phyloP scores from a whole-genome alignment of 2,329 filamentous ascomycete genomes.

The Aspergillus hortae region DNA sequence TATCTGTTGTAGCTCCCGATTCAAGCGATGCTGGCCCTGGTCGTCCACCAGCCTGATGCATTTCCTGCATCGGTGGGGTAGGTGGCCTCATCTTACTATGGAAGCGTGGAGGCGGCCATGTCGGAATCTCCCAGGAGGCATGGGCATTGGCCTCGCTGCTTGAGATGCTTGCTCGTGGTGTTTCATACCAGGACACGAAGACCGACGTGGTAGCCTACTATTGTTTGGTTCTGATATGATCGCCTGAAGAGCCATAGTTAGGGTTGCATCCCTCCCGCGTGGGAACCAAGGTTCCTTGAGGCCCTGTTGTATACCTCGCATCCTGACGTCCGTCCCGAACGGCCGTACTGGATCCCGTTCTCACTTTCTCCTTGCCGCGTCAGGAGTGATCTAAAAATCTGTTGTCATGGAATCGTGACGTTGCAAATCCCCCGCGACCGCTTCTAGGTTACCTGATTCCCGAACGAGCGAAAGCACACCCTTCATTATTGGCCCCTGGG shows the following conservation, averaged over 20 bases:
- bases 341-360: background rate
- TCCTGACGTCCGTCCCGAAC: background rate
- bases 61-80: slow-evolving; percentile 22
- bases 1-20: background rate
- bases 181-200: background rate
- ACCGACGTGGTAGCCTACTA: background rate
- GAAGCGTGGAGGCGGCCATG: slow-evolving; percentile 2
- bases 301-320: background rate
- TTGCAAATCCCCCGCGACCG: background rate
- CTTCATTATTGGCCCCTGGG: slow-evolving; percentile 4
- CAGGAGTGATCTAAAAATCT: background rate
- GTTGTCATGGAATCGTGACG: background rate
- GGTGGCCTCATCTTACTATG: slow-evolving; percentile 4
- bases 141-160: slow-evolving; percentile 7
- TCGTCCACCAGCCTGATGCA: slow-evolving; percentile 14
- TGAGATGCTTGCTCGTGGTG: background rate
- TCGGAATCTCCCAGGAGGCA: slow-evolving; percentile 8
- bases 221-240: slow-evolving; percentile 3
- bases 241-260: slow-evolving; percentile 1
- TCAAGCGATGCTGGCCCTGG: background rate
- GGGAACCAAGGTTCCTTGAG: slow-evolving; percentile 1
- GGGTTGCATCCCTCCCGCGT: slow-evolving; percentile 12
- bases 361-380: background rate
- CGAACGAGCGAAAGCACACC: background rate
- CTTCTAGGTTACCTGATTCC: background rate